Base-by-base conservation (phyloP, 352 stramenopile species). In the Phytophthora idaei region DNA sequence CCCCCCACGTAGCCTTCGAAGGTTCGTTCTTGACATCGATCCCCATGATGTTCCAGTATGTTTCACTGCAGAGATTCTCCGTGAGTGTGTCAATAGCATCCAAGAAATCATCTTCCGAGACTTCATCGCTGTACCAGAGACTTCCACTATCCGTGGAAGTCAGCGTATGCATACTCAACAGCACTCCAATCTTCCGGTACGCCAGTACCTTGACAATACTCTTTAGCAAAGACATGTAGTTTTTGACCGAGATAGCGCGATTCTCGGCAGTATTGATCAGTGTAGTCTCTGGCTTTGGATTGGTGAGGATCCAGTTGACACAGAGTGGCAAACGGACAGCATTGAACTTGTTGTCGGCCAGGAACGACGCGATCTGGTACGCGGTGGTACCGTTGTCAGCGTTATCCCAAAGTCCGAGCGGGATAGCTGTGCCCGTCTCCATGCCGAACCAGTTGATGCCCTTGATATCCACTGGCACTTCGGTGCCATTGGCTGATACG, bases 401-500 rank as follows among this genome's bases (percentile, higher is more conserved):
- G 53, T 93, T 93, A 52, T 86, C 74, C 85, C 85, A 93, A 17
- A 93, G 53, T 15, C 85, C 85, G 21, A 93, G 72, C 0, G 85
- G 85, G 27, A 90, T 86, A 17, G 76, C 80, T 27, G 85, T 77
- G 82, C 77, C 77, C 0, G 83, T 92, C 53, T 92, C 83, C 83
- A 92, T 92, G 37, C 81, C 83, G 63, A 90, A 91, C 83, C 83
- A 92, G 63, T 92, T 92, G 57, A 77, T 67, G 1, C 83, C 83
- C 41, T 92, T 92, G 61, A 92, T 78, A 6, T 49, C 67, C 11
- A 92, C 69, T 0, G 71, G 62, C 7, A 85, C 69, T 55, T 92
- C 83, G 0, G 77, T 89, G 57, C 82, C 80, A 49, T 90, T 88
- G 15, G 74, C 64, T 3, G 79, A 75, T 4, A 89, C 63, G 10